These are phyloP conservation scores for Chalciporus sp. DNA, from an alignment of 1,284 basidiomycete genomes.

Conservation along the genomic window DNA sequence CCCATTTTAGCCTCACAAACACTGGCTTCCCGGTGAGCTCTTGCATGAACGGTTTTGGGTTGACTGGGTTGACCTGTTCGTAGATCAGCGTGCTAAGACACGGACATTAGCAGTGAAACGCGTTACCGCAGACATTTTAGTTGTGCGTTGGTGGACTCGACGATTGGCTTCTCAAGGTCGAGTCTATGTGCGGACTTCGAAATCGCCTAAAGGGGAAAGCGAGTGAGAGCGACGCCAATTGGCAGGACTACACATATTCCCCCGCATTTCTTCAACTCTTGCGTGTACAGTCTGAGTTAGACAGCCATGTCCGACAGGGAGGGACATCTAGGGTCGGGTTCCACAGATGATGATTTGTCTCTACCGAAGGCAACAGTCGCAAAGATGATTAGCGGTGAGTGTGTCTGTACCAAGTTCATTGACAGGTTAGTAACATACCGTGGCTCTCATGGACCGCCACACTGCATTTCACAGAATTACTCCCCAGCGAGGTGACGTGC, in stretches of 20 bases:
- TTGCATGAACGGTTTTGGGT: conserved; percentile 98
- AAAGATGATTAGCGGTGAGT: conserved; percentile 90
- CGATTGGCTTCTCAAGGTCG: conserved; percentile 36
- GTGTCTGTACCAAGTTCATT: background rate
- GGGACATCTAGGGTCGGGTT: conserved; percentile 60
- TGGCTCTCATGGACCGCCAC: conserved; percentile 8
- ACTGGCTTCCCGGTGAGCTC: conserved; percentile 98
- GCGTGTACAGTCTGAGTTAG: conserved; percentile 6
- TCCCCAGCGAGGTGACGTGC: conserved; percentile 88
- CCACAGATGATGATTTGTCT: conserved; percentile 88
- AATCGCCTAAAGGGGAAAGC: conserved; percentile 28
- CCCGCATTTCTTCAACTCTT: background rate
- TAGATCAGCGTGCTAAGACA: conserved; percentile 20
- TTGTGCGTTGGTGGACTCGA: conserved; percentile 34
- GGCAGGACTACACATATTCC: background rate
- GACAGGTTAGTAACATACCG: background rate
- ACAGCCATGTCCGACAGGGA: conserved; percentile 83
- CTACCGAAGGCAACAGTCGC: conserved; percentile 97
- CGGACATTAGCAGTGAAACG: background rate
- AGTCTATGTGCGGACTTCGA: conserved; percentile 56
- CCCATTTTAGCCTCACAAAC: conserved; percentile 97
- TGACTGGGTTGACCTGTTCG: conserved; percentile 85
- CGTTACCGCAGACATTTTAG: conserved; percentile 60
- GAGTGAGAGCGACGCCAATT: background rate
- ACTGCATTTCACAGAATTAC: conserved; percentile 65